Base-by-base conservation (phyloP, 1,139 yeast species). In the Zygoascus hellenicus region DNA sequence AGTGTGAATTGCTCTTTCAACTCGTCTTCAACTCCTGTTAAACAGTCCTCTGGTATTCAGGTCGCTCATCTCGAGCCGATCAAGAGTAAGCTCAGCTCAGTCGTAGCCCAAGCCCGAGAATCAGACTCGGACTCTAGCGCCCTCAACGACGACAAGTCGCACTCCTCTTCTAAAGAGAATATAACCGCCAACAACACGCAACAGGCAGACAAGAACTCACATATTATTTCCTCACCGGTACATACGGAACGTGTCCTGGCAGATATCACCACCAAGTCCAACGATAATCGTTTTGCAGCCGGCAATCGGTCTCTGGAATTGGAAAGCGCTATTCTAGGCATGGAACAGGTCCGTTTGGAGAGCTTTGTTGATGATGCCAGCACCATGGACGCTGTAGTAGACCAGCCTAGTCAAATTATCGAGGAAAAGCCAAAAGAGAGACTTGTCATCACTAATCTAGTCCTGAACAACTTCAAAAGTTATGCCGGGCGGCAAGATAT, bases 401-500 rank as follows among this genome's bases (percentile, higher is more conserved):
- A 45, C 11, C 41, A 43, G 42, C 51, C 42, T 5, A 22, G 26
- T 22, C 26, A 22, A 22, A 22, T 22, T 7, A 22, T 22, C 7
- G 26, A 22, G 26, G 26, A 38, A 13, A 46, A 48, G 16, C 56
- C 56, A 9, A 50, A 51, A 33, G 58, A 55, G 45, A 70, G 98
- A 42, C 66, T 92, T 31, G 95, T 87, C 5, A 90, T 92, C 40
- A 71, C 81, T 38, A 78, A 79, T 57, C 67, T 92, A 31, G 84
- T 83, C 0, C 72, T 94, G 42, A 82, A 83, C 4, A 85, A 94
- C 62, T 94, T 92, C 76, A 94, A 94, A 61, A 89, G 97, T 0
- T 94, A 94, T 63, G 97, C 97, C 0, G 98, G 98, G 0, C 70
- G 75, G n/a, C 97, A 92, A 66, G 78, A 78, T 9, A 86, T 94